A percentile compares a stretch with the other conserved stretches of the same genome.
These are phyloP conservation scores for Paraconiothyrium sp. DNA, from an alignment of 2,329 filamentous ascomycete species.

Conservation along the genomic window DNA sequence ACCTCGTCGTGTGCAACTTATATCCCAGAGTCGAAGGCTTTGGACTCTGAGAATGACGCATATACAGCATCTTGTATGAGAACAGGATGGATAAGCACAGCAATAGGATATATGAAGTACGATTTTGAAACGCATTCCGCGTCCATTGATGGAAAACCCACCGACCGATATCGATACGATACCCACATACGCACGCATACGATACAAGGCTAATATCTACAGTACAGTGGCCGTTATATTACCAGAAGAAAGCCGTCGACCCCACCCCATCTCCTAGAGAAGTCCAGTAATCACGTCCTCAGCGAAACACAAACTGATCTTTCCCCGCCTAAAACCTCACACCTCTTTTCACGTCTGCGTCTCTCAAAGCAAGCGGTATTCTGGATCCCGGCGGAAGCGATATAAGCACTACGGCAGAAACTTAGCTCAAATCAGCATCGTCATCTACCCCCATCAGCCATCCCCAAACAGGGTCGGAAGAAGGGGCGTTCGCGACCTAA, in stretches of 20 bases:
- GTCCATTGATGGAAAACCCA: too few relatives aligned
- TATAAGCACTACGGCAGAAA: not conserved
- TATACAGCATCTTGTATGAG: too few relatives aligned
- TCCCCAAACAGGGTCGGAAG: not conserved
- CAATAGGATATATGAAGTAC: too few relatives aligned
- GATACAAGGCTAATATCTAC: slow-evolving; percentile 3
- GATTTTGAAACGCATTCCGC: too few relatives aligned
- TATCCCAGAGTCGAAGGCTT: too few relatives aligned
- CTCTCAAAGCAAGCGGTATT: not conserved
- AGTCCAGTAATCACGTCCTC: not conserved
- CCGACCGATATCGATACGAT: not conserved
- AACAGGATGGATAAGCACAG: too few relatives aligned
- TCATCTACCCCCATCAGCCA: not conserved
- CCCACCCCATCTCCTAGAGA: not conserved
- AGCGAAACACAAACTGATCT: not conserved
- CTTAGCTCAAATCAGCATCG: not conserved
- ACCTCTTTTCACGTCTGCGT: not conserved
- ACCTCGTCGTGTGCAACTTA: too few relatives aligned
- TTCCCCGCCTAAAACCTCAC: not conserved
- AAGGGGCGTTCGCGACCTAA: slow-evolving; percentile 20
- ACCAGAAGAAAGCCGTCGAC: not conserved
- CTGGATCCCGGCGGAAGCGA: not conserved
- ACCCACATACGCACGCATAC: not conserved
- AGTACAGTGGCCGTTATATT: not conserved
- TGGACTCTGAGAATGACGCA: too few relatives aligned